These are phyloP conservation scores for Pelargonium cotyledonis DNA, from an alignment of 441 rosid genomes.

Conservation along the genomic window DNA sequence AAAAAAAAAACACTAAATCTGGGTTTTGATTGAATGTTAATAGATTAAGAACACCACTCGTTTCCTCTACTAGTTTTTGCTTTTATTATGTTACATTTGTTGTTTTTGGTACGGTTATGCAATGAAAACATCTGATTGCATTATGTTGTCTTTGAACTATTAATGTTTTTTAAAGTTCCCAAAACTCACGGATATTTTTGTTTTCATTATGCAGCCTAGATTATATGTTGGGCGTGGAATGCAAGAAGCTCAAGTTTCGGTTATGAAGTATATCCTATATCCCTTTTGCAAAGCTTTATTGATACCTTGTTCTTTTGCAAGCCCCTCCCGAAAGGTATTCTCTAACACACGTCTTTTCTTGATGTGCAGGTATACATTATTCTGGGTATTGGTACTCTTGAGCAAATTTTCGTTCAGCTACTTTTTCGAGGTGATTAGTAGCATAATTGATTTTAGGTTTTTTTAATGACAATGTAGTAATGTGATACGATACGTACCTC, in stretches of 20 bases:
- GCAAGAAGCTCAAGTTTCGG: slow-evolving; percentile 94
- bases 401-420: slow-evolving; percentile 83
- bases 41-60: background rate
- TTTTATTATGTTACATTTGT: background rate
- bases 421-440: slow-evolving; percentile 66
- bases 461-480: background rate
- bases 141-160: background rate
- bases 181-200: slow-evolving; percentile 14
- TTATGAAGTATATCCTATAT: slow-evolving; percentile 58
- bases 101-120: background rate
- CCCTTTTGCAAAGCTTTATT: slow-evolving; percentile 20
- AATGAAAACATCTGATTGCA: background rate
- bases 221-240: slow-evolving; percentile 86
- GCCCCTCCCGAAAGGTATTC: no score
- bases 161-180: background rate
- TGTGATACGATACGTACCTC: background rate
- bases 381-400: slow-evolving; percentile 77
- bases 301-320: slow-evolving; percentile 12
- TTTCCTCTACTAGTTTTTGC: background rate
- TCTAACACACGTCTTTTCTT: slow-evolving; percentile 13
- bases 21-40: background rate
- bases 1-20: background rate
- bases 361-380: slow-evolving; percentile 62
- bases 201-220: slow-evolving; percentile 59
- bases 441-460: slow-evolving; percentile 11